phyloP scores from a whole-genome alignment of 169 alveolate genomes.

The Plasmodium cynomolgi region DNA sequence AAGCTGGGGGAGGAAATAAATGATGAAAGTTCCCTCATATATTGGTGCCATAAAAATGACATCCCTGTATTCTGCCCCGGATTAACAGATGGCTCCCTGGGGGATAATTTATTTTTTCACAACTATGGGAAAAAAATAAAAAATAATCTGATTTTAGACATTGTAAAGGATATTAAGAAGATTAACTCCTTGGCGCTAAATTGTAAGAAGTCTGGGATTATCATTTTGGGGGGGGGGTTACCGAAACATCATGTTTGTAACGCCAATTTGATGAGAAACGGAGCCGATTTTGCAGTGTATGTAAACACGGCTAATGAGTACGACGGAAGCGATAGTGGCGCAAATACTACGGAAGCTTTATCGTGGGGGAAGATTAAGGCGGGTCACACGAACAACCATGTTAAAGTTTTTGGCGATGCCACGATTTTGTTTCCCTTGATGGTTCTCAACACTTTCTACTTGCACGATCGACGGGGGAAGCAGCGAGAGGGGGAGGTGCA shows the following conservation, averaged over 20 bases:
- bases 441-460: slow-evolving; percentile 94
- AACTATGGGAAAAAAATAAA: slow-evolving; percentile 84
- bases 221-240: slow-evolving; percentile 98
- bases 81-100: slow-evolving; percentile 99
- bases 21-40: slow-evolving; percentile 95
- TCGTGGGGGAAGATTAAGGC: slow-evolving; percentile 99
- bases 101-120: slow-evolving; percentile 95
- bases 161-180: slow-evolving; percentile 94
- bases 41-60: slow-evolving; percentile 98
- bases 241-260: slow-evolving; percentile 99
- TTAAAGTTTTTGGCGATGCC: slow-evolving; percentile 98
- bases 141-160: slow-evolving; percentile 92
- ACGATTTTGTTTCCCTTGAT: slow-evolving; percentile 95
- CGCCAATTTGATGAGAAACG: slow-evolving; percentile 99
- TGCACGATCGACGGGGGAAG: slow-evolving; percentile 70
- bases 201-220: slow-evolving; percentile 95
- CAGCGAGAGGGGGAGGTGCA: not conserved
- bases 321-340: slow-evolving; percentile 99
- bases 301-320: slow-evolving; percentile 96
- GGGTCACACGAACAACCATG: slow-evolving; percentile 91
- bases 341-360: slow-evolving; percentile 99
- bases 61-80: slow-evolving; percentile 99
- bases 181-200: slow-evolving; percentile 94
- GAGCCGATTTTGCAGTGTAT: slow-evolving; percentile 99
- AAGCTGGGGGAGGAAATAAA: slow-evolving; percentile 96